Conservation (phyloP, 1,284 basidiomycete species). For the Fomitiporia mediterranea region DNA sequence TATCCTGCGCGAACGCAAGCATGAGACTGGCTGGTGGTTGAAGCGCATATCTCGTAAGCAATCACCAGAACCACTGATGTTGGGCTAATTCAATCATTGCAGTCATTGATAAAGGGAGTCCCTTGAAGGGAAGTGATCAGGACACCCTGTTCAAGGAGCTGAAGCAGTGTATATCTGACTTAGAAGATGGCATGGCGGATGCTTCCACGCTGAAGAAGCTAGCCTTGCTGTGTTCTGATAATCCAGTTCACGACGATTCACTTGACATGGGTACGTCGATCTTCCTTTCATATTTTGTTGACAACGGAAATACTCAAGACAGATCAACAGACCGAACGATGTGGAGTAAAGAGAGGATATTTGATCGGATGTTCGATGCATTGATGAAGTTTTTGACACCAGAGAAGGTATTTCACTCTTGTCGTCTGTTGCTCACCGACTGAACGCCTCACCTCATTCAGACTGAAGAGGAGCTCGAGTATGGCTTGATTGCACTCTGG, state of each 20-base stretch:
- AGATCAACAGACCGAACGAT: slow-evolving; percentile 46
- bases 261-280: slow-evolving; percentile 37
- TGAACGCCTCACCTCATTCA: slow-evolving; percentile 33
- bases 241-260: slow-evolving; percentile 36
- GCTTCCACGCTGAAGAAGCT: slow-evolving; percentile 53
- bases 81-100: background rate
- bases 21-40: slow-evolving; percentile 73
- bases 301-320: slow-evolving; percentile 36
- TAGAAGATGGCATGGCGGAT: slow-evolving; percentile 51
- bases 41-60: slow-evolving; percentile 63
- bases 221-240: slow-evolving; percentile 54
- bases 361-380: slow-evolving; percentile 60
- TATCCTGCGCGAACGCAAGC: slow-evolving; percentile 52
- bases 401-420: slow-evolving; percentile 42
- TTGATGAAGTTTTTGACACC: slow-evolving; percentile 56
- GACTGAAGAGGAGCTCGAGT: slow-evolving; percentile 61
- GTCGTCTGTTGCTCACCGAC: slow-evolving; percentile 16
- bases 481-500: slow-evolving; percentile 71
- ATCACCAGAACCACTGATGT: slow-evolving; percentile 6
- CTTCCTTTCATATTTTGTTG: slow-evolving; percentile 41
- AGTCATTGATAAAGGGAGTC: slow-evolving; percentile 50
- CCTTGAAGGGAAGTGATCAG: slow-evolving; percentile 35
- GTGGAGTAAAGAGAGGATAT: slow-evolving; percentile 63
- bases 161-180: slow-evolving; percentile 43
- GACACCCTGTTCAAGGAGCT: slow-evolving; percentile 45